Conservation (phyloP, 169 alveolate species). For the Condylostoma magnum region DNA sequence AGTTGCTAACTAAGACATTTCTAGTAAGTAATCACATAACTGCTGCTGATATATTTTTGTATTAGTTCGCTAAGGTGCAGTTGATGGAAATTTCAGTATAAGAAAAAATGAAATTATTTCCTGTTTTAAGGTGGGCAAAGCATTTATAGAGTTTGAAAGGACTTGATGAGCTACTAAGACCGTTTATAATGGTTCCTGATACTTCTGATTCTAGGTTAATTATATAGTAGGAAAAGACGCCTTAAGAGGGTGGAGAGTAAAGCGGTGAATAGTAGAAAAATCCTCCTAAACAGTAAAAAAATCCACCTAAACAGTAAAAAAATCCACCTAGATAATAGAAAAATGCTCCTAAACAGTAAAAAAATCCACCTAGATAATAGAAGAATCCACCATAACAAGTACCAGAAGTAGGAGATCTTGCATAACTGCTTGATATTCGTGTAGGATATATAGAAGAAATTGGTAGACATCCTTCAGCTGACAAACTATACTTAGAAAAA, state of each 20-base stretch:
- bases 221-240: not conserved
- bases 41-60: slow-evolving; percentile 19
- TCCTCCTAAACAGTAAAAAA: not conserved
- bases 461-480: slow-evolving; percentile 80
- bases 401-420: slow-evolving; percentile 34
- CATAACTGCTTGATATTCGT: slow-evolving; percentile 62
- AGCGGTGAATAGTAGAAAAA: not conserved
- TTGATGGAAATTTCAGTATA: not conserved
- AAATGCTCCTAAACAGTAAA: no score
- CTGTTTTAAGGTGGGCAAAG: slow-evolving; percentile 19
- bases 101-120: slow-evolving; percentile 1
- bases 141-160: slow-evolving; percentile 25
- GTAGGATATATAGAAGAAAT: slow-evolving; percentile 81
- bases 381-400: no score
- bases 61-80: not conserved
- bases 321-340: no score
- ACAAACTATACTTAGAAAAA: slow-evolving; percentile 82
- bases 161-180: not conserved
- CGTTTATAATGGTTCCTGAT: not conserved
- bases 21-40: slow-evolving; percentile 30
- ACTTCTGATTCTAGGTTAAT: not conserved
- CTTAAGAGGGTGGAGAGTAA: not conserved
- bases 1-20: slow-evolving; percentile 15
- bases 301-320: not conserved
- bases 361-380: not conserved